Base-by-base conservation (phyloP, 139 green algal species). In the Closterium sp. region DNA sequence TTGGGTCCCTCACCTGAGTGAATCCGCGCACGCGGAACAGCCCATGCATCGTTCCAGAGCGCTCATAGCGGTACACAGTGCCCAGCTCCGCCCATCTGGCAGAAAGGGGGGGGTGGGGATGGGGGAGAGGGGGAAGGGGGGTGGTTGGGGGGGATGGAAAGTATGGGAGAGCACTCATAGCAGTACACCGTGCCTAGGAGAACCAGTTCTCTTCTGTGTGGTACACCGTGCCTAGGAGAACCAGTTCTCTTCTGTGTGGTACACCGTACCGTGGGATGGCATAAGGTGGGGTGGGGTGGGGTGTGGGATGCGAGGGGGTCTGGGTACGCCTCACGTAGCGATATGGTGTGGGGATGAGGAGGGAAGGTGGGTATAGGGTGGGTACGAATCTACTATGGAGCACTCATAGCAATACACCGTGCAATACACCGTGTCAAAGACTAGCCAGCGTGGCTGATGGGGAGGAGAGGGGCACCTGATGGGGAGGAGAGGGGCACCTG, bases 11-110 rank as follows among this genome's bases (percentile, higher is more conserved):
- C 5, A 94, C 92, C 96, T 97, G 96, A 2, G 98, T 99, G 95
- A 99, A 99, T 88, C 98, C 98, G 31, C 98, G 95, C 55, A 99
- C 98, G 33, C 98, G 96, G 96, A 99, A 99, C 30, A 99, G 95
- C 12, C 98, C 98, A 90, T 99, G 97, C 96, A 99, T 98, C 4
- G 98, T 98, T 84, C 98, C 98, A 30, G 93, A 97, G 36, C 36
- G 94, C 95, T 99, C 98, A 85, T 94, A 95, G 81, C 94, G 95
- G 93, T 99, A 99, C 88, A 99, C 98, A 0, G 98, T 99, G 66
- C 98, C 98, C 90, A 99, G 95, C 95, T 99, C 98, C 3, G 97
- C 97, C 96, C 96, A 98, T 9, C 55, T 76, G 55, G 4, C 16
- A 19, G 12, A 1, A 66, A 19, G 12, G 12, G 55, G 19, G 9